phyloP scores from a whole-genome alignment of 306 rosid species.

The Cucumis melo region DNA sequence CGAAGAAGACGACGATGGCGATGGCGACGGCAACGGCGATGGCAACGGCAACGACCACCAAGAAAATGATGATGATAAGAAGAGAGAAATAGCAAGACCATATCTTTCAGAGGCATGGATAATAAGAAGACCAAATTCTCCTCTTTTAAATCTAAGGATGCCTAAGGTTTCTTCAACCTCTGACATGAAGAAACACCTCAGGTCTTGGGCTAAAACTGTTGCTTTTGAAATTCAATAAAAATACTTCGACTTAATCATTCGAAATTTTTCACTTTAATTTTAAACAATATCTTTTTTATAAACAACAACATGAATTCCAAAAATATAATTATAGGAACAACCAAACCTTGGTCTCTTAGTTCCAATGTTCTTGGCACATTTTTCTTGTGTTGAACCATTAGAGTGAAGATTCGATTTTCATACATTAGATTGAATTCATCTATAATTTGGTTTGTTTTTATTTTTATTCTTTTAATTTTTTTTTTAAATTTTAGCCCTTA shows the following conservation, averaged over 20 bases:
- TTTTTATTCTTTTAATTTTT: no score
- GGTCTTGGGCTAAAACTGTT: constrained; percentile 59
- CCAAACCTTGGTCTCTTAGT: neutral
- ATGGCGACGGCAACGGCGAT: neutral
- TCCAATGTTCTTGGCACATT: neutral
- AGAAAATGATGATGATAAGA: neutral
- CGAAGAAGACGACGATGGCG: constrained; percentile 5
- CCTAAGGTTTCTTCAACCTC: constrained; percentile 35
- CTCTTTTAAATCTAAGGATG: constrained; percentile 36
- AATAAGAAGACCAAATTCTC: constrained; percentile 53
- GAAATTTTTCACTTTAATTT: neutral
- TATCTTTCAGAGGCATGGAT: constrained; percentile 87
- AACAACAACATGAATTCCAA: no score
- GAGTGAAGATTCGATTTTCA: no score
- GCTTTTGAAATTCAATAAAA: constrained; percentile 47
- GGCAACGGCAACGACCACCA: neutral
- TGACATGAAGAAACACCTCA: constrained; percentile 67
- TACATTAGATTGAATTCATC: no score
- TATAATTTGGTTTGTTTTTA: no score
- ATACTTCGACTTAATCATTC: neutral
- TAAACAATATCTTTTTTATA: neutral
- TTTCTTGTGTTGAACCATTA: no score
- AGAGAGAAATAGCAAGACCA: constrained; percentile 37
- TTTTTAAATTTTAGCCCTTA: no score
- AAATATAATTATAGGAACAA: neutral